phyloP scores from a whole-genome alignment of 768 basidiomycete genomes.

The Kwoniella sp. region DNA sequence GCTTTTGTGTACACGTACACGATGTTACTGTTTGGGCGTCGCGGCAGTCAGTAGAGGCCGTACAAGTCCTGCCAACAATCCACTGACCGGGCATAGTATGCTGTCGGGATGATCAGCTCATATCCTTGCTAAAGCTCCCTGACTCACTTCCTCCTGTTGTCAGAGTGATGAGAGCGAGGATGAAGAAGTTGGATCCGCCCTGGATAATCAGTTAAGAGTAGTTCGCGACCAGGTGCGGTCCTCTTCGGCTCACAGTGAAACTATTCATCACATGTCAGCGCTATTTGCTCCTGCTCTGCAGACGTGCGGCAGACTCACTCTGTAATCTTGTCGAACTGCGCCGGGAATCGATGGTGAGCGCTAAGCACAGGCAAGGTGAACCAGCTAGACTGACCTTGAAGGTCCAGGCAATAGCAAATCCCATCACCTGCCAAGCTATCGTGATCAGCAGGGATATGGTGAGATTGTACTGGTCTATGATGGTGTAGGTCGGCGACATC shows the following conservation, averaged over 20 bases:
- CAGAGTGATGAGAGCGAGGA: slow-evolving; percentile 63
- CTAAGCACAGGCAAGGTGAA: background rate
- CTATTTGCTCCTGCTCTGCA: background rate
- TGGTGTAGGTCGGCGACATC: slow-evolving; percentile 12
- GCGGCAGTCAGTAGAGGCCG: background rate
- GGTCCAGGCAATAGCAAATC: slow-evolving; percentile 66
- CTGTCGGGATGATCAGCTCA: too few species aligned
- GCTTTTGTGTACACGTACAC: slow-evolving; percentile 19
- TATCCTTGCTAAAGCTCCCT: too few species aligned
- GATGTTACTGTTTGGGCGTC: slow-evolving; percentile 15
- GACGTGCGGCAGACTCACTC: slow-evolving; percentile 53
- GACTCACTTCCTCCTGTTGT: slow-evolving; percentile 57
- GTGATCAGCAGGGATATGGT: slow-evolving; percentile 43
- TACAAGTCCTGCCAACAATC: background rate
- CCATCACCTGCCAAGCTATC: slow-evolving; percentile 57
- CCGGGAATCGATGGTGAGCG: background rate
- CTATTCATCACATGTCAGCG: background rate
- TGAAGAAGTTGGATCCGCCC: slow-evolving; percentile 64
- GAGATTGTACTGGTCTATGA: slow-evolving; percentile 42
- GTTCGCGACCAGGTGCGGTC: background rate
- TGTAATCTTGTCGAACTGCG: slow-evolving; percentile 67
- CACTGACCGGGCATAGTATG: slow-evolving; percentile 58
- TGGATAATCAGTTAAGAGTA: too few species aligned
- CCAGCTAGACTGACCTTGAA: slow-evolving; percentile 52
- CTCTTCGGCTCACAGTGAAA: slow-evolving; percentile 7